Percentiles rank a stretch among this genome's conserved stretches.
Evolutionary conservation across 2,329 filamentous ascomycete genomes (phyloP).

Genomic region (Alternaria sp.): DNA sequence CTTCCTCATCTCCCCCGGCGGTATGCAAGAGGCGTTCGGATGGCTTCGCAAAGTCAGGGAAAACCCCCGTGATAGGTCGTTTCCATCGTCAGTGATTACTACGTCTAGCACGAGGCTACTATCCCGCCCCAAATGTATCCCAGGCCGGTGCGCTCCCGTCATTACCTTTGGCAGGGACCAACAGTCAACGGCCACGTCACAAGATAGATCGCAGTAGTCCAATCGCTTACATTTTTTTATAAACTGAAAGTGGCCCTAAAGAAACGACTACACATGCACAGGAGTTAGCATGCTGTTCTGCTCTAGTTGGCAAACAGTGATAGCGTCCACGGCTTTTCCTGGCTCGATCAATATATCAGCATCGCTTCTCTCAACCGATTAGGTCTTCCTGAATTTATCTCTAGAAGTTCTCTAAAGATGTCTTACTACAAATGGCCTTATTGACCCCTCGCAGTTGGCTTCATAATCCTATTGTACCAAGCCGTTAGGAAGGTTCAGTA

Average conservation of each 20-base stretch:
- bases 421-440: not conserved
- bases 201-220: not conserved
- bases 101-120: not conserved
- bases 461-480: not conserved
- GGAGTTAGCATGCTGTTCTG: not conserved
- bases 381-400: not conserved
- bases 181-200: conserved; percentile 15
- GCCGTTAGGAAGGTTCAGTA: not conserved
- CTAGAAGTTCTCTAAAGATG: not conserved
- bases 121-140: not conserved
- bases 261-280: conserved; percentile 12
- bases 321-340: not conserved
- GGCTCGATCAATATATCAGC: not conserved
- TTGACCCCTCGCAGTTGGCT: not conserved
- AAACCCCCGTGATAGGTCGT: not conserved
- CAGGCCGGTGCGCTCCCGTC: conserved; percentile 2
- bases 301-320: not conserved
- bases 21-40: not conserved
- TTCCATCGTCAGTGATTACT: not conserved
- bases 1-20: not conserved
- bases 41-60: not conserved
- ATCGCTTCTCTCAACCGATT: not conserved
- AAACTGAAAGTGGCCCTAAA: not conserved
- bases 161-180: not conserved
- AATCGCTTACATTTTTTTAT: not conserved